phyloP scores from a whole-genome alignment of 257 asterid genomes.

The Paraleonurus japonicus region DNA sequence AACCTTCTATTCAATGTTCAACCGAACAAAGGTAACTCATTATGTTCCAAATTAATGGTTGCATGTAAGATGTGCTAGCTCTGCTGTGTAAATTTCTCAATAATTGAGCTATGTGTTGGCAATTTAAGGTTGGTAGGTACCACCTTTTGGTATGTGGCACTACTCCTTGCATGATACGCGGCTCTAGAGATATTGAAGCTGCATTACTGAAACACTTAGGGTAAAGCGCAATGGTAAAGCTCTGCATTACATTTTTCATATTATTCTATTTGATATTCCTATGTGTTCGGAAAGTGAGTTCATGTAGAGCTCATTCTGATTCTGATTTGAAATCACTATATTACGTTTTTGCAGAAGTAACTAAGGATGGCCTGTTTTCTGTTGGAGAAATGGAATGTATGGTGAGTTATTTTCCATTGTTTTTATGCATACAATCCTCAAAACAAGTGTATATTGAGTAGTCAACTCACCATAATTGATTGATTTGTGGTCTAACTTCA shows the following conservation, averaged over 20 bases:
- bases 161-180: slow-evolving; percentile 98
- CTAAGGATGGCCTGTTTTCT: slow-evolving; percentile 97
- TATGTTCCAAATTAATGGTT: slow-evolving; percentile 7
- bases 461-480: neutral
- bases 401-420: slow-evolving; percentile 49
- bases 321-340: slow-evolving; percentile 24
- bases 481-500: neutral
- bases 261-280: neutral
- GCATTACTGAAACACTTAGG: slow-evolving; percentile 83
- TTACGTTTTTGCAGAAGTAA: slow-evolving; percentile 68
- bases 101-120: slow-evolving; percentile 21
- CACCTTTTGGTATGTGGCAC: slow-evolving; percentile 99
- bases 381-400: slow-evolving; percentile 99
- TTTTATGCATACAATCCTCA: neutral
- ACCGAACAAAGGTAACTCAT: slow-evolving; percentile 73
- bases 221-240: slow-evolving; percentile 90
- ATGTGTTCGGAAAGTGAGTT: slow-evolving; percentile 5
- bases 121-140: slow-evolving; percentile 83
- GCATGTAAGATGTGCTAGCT: neutral
- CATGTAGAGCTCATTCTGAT: slow-evolving; percentile 14
- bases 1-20: slow-evolving; percentile 98
- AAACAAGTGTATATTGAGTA: neutral
- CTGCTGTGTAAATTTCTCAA: slow-evolving; percentile 14
- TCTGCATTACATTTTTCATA: slow-evolving; percentile 7
- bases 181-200: slow-evolving; percentile 89